Evolutionary conservation across 805 yeast species (phyloP).

Genomic region (Scheffersomyces ergatensis): DNA sequence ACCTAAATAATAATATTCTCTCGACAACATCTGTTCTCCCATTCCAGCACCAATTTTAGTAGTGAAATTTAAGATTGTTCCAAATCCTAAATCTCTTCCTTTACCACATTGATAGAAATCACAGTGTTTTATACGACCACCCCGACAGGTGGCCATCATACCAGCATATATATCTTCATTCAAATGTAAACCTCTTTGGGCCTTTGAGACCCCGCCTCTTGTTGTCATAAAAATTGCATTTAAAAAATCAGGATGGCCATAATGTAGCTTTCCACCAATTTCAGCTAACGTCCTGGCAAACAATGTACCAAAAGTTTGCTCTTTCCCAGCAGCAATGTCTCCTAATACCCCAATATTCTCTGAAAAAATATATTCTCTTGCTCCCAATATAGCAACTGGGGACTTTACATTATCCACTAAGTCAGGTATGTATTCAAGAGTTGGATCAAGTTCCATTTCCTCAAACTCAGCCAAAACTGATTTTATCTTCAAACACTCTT

Average conservation of each 20-base stretch:
- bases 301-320: constrained; percentile 93
- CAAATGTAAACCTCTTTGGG: constrained; percentile 88
- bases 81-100: constrained; percentile 93
- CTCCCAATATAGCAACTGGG: constrained; percentile 87
- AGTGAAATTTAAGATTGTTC: constrained; percentile 88
- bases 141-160: constrained; percentile 83
- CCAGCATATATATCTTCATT: constrained; percentile 97
- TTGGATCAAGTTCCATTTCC: constrained; percentile 57
- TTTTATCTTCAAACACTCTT: constrained; percentile 89
- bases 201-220: constrained; percentile 93
- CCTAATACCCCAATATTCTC: constrained; percentile 92
- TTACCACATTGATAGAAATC: constrained; percentile 97
- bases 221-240: constrained; percentile 92
- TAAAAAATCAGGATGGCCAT: constrained; percentile 95
- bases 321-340: constrained; percentile 96
- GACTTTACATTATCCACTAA: constrained; percentile 15
- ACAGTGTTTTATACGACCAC: constrained; percentile 93
- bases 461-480: constrained; percentile 89
- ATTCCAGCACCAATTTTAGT: constrained; percentile 97
- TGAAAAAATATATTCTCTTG: constrained; percentile 91
- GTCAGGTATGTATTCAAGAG: constrained; percentile 55
- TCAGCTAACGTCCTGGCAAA: constrained; percentile 92
- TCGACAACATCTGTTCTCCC: constrained; percentile 93
- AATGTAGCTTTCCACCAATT: constrained; percentile 91
- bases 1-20: constrained; percentile 90